Conservation (phyloP, 768 basidiomycete genomes). For the Neoboletus magnificus region DNA sequence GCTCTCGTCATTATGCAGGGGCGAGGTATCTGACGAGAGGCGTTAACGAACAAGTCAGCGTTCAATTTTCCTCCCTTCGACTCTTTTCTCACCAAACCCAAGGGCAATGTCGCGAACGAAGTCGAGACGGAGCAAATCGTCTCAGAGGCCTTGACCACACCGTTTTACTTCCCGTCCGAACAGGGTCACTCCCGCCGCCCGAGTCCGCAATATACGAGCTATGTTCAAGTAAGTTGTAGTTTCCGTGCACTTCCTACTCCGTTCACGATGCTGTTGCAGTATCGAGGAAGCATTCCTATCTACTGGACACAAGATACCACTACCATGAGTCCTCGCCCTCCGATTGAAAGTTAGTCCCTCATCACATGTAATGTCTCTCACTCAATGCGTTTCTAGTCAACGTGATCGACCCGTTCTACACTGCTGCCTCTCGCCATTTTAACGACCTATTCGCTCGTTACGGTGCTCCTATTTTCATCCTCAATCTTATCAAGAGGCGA, state of each 20-base stretch:
- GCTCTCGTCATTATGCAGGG: constrained; percentile 94
- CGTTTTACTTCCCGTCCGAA: constrained; percentile 71
- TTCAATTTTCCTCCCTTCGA: background rate
- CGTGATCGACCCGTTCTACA: constrained; percentile 92
- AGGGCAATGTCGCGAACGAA: constrained; percentile 99
- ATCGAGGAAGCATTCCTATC: constrained; percentile 92
- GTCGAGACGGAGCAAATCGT: constrained; percentile 99
- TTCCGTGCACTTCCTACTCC: background rate
- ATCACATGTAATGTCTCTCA: background rate
- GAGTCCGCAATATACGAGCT: constrained; percentile 89
- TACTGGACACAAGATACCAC: constrained; percentile 96
- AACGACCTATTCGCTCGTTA: constrained; percentile 87
- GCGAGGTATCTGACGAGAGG: constrained; percentile 93
- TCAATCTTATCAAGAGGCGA: constrained; percentile 91
- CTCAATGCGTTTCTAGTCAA: constrained; percentile 54
- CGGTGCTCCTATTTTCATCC: constrained; percentile 82
- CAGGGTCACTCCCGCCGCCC: constrained; percentile 47
- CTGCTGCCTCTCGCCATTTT: constrained; percentile 90
- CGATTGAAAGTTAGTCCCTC: constrained; percentile 79
- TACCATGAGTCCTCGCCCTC: constrained; percentile 88
- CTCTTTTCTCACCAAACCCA: background rate
- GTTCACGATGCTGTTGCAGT: constrained; percentile 40
- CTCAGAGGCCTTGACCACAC: constrained; percentile 82
- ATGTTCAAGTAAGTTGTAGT: constrained; percentile 66
- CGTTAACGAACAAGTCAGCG: constrained; percentile 80